Percentiles rank a stretch among this genome's conserved stretches.
Evolutionary conservation across 352 stramenopile genomes (phyloP).

Genomic region (Stramenopiles sp.): DNA sequence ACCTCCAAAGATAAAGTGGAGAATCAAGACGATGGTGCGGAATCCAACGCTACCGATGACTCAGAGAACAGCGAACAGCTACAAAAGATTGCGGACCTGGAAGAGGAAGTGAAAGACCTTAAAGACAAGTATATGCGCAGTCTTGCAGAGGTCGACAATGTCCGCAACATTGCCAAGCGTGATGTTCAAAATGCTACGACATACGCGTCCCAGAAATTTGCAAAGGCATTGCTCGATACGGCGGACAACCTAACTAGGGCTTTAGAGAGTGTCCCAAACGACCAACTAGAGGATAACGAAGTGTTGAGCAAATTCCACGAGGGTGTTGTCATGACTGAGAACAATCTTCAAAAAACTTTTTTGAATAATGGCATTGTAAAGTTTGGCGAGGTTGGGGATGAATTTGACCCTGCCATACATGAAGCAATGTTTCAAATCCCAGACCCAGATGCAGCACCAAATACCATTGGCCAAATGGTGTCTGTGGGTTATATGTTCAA

Average conservation of each 20-base stretch:
- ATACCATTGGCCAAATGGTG: conserved; percentile 84
- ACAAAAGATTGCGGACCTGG: no score
- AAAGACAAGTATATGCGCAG: conserved; percentile 63
- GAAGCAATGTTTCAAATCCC: conserved; percentile 93
- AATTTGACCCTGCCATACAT: conserved; percentile 93
- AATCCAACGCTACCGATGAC: no score
- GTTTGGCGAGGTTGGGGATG: conserved; percentile 74
- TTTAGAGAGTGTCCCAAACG: conserved; percentile 51
- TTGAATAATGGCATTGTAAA: conserved; percentile 51
- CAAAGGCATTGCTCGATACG: conserved; percentile 86
- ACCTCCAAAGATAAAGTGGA: no score
- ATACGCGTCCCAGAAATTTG: conserved; percentile 87
- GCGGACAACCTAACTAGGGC: conserved; percentile 89
- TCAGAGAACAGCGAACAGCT: no score
- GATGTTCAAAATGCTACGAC: conserved; percentile 75
- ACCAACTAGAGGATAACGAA: conserved; percentile 33
- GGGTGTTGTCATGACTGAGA: conserved; percentile 83
- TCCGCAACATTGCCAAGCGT: conserved; percentile 67
- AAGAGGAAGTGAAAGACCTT: conserved; percentile 33
- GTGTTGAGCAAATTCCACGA: conserved; percentile 38
- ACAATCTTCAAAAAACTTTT: conserved; percentile 64
- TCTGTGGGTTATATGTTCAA: conserved; percentile 89
- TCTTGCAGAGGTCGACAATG: conserved; percentile 92
- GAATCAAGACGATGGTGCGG: no score
- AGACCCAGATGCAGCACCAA: conserved; percentile 56